Evolutionary conservation across 139 green algal species (phyloP), one percentile per base, ranked within the genome.

Genomic region (Chlorokybus atmophyticus): DNA sequence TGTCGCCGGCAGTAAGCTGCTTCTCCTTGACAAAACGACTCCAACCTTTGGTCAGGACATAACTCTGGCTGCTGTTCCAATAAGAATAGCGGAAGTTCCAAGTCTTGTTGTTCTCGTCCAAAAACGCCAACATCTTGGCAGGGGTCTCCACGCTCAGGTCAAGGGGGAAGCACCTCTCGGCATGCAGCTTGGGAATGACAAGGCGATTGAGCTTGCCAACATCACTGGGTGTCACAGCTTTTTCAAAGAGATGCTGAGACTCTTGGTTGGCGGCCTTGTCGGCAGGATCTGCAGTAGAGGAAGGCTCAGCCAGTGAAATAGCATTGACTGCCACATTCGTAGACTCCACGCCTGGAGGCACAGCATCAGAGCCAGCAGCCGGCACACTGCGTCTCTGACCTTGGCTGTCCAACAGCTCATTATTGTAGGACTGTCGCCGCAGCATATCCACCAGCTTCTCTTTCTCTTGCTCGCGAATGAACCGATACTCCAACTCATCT

Each of bases 31-130:
- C 63, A 42, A 71, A 71, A 35, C 63, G 50, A 14, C 40, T 61
- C 63, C 63, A 71, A 2, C 63, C 63, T 40, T 71, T 71, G 24
- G 63, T 71, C 23, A 71, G 26, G 24, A 71, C 63, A 24, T 71
- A 71, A 27, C 63, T 71, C 57, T 71, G 63, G 50, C 57, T 68
- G 50, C 55, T 66, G 42, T 68, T 71, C 63, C 63, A 71, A 19
- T 68, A 71, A 4, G 56, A 68, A 47, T 71, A 71, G 27, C 63
- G 28, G 57, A 71, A 71, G 51, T 55, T 30, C 63, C 63, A 71
- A 39, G 57, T 39, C 28, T 71, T 71, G 29, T 55, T 55, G 3
- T 19, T 19, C 28, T 71, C 63, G 56, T 71, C 63, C 19, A 67
- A 42, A 8, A 71, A 71, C 6, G 40, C 40, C 21, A 71, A 44